Conservation (phyloP, 306 rosid genomes). For the Canavalia gladiata region DNA sequence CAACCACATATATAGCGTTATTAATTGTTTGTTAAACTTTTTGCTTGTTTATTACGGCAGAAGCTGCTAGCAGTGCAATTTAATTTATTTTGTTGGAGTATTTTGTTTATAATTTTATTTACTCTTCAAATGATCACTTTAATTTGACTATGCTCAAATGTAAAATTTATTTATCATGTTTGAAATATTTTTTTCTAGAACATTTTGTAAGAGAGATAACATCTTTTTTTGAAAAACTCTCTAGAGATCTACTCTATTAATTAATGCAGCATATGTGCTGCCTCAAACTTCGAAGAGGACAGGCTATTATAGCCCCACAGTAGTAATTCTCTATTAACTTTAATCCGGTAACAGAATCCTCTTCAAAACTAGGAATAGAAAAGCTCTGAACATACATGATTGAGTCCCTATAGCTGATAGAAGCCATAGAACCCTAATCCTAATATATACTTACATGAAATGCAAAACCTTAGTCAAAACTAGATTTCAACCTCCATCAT, state of each 20-base stretch:
- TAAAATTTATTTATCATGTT: neutral
- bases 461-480: neutral
- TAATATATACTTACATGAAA: neutral
- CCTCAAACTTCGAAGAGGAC: neutral
- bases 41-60: neutral
- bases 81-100: neutral
- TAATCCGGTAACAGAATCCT: neutral
- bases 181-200: neutral
- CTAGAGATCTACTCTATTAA: neutral
- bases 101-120: slow-evolving; percentile 16
- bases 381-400: neutral
- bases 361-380: neutral
- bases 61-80: slow-evolving; percentile 17
- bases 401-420: neutral
- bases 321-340: neutral
- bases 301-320: neutral
- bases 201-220: neutral
- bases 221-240: neutral
- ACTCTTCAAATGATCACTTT: neutral
- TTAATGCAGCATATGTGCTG: neutral
- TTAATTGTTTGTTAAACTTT: neutral
- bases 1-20: slow-evolving; percentile 15
- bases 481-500: slow-evolving; percentile 5
- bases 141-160: slow-evolving; percentile 5
- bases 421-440: slow-evolving; percentile 12